Base-by-base conservation (phyloP, 2,329 filamentous ascomycete genomes). In the Fusarium devonianum region DNA sequence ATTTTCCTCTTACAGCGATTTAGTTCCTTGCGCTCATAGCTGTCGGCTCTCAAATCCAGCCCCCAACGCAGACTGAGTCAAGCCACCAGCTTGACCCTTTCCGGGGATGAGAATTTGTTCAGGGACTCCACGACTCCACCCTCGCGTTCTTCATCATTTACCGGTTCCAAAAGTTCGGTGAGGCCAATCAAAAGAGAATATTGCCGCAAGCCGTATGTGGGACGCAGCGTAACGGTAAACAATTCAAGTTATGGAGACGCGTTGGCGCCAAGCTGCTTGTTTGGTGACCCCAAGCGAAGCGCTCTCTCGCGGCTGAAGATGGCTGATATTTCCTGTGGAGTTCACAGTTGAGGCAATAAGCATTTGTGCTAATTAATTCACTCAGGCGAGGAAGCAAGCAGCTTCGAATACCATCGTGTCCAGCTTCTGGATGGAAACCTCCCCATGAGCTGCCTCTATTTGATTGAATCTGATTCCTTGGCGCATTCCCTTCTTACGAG, bases 11-110 rank as follows among this genome's bases (percentile, higher is more conserved):
- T 23, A 32, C 14, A 32, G 11, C 8, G 16, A 22, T 32, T 10
- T 7, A 23, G 9, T 16, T 13, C 7, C 36, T 18, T 30, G 26
- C 29, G n/a, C 35, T 9, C 17, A 22, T 6, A 34, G 39, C 30
- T 21, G 32, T 28, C 23, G 29, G 26, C 7, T 46, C 26, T 33
- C 18, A 33, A 39, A 29, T 18, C 38, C 12, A 50, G 14, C 16
- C 47, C 19, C 26, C 46, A 35, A 13, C 16, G 16, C 34, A 12
- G 9, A 34, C 12, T 26, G 35, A 28, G 41, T 26, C 26, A 35
- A 57, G 40, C 33, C 30, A 47, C 33, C 14, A 26, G 35, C 50
- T 46, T 47, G 23, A 23, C 47, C 44, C 21, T 54, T 46, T 53
- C 53, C 42, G 43, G 45, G 30, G 21, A 32, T 22, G 37, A 40